Base-by-base conservation (phyloP, 2,329 filamentous ascomycete species). In the Apiospora aurea region DNA sequence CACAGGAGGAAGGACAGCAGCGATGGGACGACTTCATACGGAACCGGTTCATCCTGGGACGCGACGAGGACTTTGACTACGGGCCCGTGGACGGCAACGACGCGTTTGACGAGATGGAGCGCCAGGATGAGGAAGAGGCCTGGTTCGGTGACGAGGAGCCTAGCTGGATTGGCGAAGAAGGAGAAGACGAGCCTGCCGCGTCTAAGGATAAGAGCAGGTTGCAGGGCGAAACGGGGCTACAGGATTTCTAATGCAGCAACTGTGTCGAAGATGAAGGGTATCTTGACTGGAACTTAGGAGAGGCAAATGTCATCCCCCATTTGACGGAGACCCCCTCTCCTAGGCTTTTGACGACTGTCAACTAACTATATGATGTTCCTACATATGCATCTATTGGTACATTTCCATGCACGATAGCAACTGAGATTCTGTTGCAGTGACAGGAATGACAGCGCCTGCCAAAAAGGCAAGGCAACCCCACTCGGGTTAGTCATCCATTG, bases 131-230 rank as follows among this genome's bases (percentile, higher is more conserved):
- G 18, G 87, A 96, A 80, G 94, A 97, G 49, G 87, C 87, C 26
- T 97, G 93, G 85, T 95, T 97, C 78, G 93, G 95, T 29, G 90
- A 91, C 7, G 92, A 97, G 84, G 91, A 93, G 76, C 92, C 93
- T 0, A 86, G 86, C 67, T 94, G 92, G 88, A 84, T 88, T 43
- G 84, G 85, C 51, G 81, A 80, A 16, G 75, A 73, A 16, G 72
- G 66, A 16, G 72, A 67, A 8, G 72, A 70, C 24, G 74, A 76
- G 16, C 75, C 73, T 73, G 67, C 70, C 81, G 71, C 77, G 79
- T 68, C 53, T n/a, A 68, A 74, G n/a, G 67, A 69, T 26, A 71
- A 69, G 43, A 71, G 69, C 26, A 71, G 44, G 11, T 75, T 83
- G 61, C 73, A 78, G 49, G 91, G 92, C 2, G 90, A 94, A 81